A percentile compares a stretch with the other conserved stretches of the same genome.
phyloP scores from a whole-genome alignment of 257 asterid species.

The Echium plantagineum region DNA sequence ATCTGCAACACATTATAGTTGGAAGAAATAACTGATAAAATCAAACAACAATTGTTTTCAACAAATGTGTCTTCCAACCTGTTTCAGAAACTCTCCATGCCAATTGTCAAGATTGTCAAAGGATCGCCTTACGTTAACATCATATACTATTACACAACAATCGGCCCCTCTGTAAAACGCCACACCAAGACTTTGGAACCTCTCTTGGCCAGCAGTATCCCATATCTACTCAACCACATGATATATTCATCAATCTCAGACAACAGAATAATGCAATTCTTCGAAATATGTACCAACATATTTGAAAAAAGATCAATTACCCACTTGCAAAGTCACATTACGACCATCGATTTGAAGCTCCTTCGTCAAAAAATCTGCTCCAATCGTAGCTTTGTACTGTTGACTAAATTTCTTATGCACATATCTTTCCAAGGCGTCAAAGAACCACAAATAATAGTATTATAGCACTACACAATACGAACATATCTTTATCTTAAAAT shows the following conservation, averaged over 20 bases:
- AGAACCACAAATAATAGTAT: conserved; percentile 11
- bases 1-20: neutral
- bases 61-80: conserved; percentile 36
- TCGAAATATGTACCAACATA: neutral
- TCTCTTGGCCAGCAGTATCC: conserved; percentile 99
- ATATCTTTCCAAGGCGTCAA: conserved; percentile 50
- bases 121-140: conserved; percentile 83
- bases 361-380: conserved; percentile 97
- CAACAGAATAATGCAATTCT: neutral
- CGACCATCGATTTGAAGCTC: conserved; percentile 90
- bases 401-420: conserved; percentile 92
- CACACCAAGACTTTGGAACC: conserved; percentile 95
- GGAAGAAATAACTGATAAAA: neutral
- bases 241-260: conserved; percentile 1
- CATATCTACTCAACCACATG: conserved; percentile 48
- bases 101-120: conserved; percentile 88
- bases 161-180: conserved; percentile 97
- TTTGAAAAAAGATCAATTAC: conserved; percentile 16
- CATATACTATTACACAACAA: conserved; percentile 89
- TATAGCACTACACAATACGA: no score
- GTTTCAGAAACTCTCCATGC: conserved; percentile 97
- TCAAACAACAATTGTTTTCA: neutral
- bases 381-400: conserved; percentile 96
- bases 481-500: no score
- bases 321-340: conserved; percentile 87